Conservation (phyloP, 2,329 filamentous ascomycete genomes). For the Phaeomoniella chlamydospora region DNA sequence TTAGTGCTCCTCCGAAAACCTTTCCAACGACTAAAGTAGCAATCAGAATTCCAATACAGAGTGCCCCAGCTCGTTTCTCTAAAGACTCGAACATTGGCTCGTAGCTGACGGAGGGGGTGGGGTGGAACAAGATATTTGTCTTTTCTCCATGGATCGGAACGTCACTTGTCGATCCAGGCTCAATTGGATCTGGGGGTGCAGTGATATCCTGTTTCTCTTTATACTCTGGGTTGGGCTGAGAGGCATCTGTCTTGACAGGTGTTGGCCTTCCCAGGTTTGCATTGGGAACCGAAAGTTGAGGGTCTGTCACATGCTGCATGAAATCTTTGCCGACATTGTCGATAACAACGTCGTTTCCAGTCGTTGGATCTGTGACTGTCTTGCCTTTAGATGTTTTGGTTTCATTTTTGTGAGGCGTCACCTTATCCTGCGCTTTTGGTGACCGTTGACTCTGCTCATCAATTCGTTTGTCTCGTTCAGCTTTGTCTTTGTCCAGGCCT, state of each 20-base stretch:
- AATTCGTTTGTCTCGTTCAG: conserved; percentile 55
- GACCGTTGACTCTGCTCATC: conserved; percentile 39
- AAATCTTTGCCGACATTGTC: conserved; percentile 63
- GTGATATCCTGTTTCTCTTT: conserved; percentile 76
- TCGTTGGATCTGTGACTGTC: conserved; percentile 72
- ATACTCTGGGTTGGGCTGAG: conserved; percentile 66
- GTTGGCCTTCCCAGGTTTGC: conserved; percentile 69
- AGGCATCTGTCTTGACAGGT: conserved; percentile 54
- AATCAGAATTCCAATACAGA: conserved; percentile 58
- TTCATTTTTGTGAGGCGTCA: conserved; percentile 31
- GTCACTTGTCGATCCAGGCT: conserved; percentile 71
- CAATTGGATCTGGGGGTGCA: conserved; percentile 75
- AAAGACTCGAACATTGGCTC: conserved; percentile 72
- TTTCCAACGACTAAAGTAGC: conserved; percentile 65
- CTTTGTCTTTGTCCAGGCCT: conserved; percentile 65
- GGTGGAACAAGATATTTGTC: conserved; percentile 91
- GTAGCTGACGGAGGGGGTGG: conserved; percentile 77
- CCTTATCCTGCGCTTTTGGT: conserved; percentile 18
- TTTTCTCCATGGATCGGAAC: conserved; percentile 93
- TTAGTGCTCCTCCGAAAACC: conserved; percentile 62
- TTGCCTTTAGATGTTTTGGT: conserved; percentile 34
- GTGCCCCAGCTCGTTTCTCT: conserved; percentile 57
- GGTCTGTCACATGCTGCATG: conserved; percentile 56
- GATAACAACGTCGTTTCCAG: conserved; percentile 72
- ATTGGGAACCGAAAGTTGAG: conserved; percentile 72